A percentile compares a stretch with the other conserved stretches of the same genome.
phyloP scores from a whole-genome alignment of 2,329 filamentous ascomycete species.

The Trichoderma endophyticum region DNA sequence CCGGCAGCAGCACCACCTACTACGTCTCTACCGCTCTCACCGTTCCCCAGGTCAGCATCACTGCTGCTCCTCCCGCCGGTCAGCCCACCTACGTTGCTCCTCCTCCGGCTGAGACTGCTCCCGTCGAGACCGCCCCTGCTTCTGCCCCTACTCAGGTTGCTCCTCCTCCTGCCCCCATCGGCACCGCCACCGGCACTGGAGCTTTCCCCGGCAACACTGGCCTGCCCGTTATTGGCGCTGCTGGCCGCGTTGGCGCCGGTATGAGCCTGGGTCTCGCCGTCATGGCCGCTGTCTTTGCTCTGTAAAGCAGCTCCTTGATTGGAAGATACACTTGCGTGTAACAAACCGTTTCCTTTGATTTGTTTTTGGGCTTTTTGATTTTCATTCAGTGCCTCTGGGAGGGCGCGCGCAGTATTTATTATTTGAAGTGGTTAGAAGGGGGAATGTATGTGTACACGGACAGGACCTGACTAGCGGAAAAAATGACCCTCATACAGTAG shows the following conservation, averaged over 20 bases:
- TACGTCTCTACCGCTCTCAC: slow-evolving; percentile 51
- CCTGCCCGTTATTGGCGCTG: slow-evolving; percentile 39
- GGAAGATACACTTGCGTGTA: background rate
- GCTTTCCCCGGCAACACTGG: slow-evolving; percentile 34
- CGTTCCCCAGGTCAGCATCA: slow-evolving; percentile 52
- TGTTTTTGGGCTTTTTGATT: background rate
- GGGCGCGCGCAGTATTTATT: background rate
- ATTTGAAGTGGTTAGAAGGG: background rate
- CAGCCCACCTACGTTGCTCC: slow-evolving; percentile 40
- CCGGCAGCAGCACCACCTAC: slow-evolving; percentile 45
- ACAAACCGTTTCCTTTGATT: background rate
- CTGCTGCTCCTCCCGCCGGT: slow-evolving; percentile 24
- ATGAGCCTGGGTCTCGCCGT: slow-evolving; percentile 46
- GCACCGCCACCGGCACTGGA: slow-evolving; percentile 34
- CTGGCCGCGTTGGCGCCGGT: slow-evolving; percentile 41
- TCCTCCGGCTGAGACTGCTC: background rate
- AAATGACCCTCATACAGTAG: slow-evolving; percentile 15
- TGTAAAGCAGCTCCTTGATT: slow-evolving; percentile 37
- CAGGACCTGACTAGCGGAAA: slow-evolving; percentile 19
- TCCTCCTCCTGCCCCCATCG: slow-evolving; percentile 26
- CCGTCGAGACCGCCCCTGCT: background rate
- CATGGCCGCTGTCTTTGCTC: slow-evolving; percentile 43
- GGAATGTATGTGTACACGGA: slow-evolving; percentile 21
- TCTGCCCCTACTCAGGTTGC: slow-evolving; percentile 22
- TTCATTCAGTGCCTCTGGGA: slow-evolving; percentile 3